Percentiles rank a stretch among this genome's conserved stretches.
Conservation (phyloP, 2,329 filamentous ascomycete genomes). For the Phialocephala subalpina region DNA sequence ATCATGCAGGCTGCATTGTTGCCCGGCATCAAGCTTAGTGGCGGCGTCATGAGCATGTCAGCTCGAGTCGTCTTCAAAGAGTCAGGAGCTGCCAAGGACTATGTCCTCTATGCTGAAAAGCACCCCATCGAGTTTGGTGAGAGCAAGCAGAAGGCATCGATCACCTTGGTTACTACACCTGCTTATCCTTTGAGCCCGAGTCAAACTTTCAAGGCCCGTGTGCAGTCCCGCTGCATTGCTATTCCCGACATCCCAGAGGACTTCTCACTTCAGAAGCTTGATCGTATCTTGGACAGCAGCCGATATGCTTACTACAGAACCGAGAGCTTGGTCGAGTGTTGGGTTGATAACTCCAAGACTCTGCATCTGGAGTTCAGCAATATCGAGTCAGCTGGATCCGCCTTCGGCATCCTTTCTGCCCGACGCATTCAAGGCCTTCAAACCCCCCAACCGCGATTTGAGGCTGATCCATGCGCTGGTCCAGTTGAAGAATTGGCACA, state of each 20-base stretch:
- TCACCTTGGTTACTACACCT: slow-evolving; percentile 35
- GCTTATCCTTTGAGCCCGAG: slow-evolving; percentile 31
- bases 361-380: slow-evolving; percentile 38
- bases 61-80: slow-evolving; percentile 37
- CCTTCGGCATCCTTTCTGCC: slow-evolving; percentile 28
- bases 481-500: slow-evolving; percentile 33
- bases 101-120: slow-evolving; percentile 27
- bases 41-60: slow-evolving; percentile 16
- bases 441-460: slow-evolving; percentile 27
- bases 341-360: slow-evolving; percentile 29
- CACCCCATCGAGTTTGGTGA: slow-evolving; percentile 30
- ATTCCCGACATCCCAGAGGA: slow-evolving; percentile 28
- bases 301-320: slow-evolving; percentile 18
- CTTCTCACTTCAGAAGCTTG: slow-evolving; percentile 22
- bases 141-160: slow-evolving; percentile 17
- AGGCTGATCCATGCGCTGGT: slow-evolving; percentile 37
- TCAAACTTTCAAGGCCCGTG: slow-evolving; percentile 1
- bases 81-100: slow-evolving; percentile 35
- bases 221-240: slow-evolving; percentile 34
- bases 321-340: slow-evolving; percentile 31
- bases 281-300: slow-evolving; percentile 20
- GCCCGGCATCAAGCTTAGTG: slow-evolving; percentile 22
- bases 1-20: slow-evolving; percentile 31
- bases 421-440: slow-evolving; percentile 22
- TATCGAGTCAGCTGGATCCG: slow-evolving; percentile 28